Base-by-base conservation (phyloP, 495 filamentous ascomycete genomes). In the Penicillium roqueforti region DNA sequence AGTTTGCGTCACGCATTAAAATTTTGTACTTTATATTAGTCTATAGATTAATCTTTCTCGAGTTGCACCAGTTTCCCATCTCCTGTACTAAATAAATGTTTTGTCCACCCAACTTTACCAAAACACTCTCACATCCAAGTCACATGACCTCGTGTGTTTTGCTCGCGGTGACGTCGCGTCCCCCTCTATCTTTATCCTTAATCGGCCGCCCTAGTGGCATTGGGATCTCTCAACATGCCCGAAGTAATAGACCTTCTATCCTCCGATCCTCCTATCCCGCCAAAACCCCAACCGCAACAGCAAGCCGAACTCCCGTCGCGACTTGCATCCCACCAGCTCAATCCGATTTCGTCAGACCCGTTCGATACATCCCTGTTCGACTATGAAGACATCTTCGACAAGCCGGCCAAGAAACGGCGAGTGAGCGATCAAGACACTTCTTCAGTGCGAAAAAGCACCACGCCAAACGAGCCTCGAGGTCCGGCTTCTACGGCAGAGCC, bases 311-410 rank as follows among this genome's bases (percentile, higher is more conserved):
- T 40, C 37, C 58, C 53, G 5, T 53, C 49, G 26, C 56, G 48
- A 29, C 51, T 37, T 16, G 53, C 45, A 20, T 28, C 55, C 42
- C 57, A 43, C 42, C 57, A 45, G 53, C 42, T 34, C 41, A 48
- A 29, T 19, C 23, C 55, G 2, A 57, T 81, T 47, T 63, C 78
- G 11, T 81, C 78, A 0, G 79, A 84, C 54, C 77, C 83, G 20
- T 71, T 79, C 52, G 77, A 82, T 50, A 41, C 60, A 32, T 60
- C 68, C 19, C 34, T 62, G 16, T 72, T 72, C 36, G 49, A 56
- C n/a, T 68, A 66, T 54, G 69, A 78, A 37, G 61, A 67, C 31
- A 53, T 65, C 31, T 32, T 57, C 38, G 65, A 71, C 32, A 68
- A 71, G 23, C 68, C 71, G 0, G 23, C 64, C 0, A 81, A 80